Conservation (phyloP, 1,284 basidiomycete species). For the Coriolopsis trogii region DNA sequence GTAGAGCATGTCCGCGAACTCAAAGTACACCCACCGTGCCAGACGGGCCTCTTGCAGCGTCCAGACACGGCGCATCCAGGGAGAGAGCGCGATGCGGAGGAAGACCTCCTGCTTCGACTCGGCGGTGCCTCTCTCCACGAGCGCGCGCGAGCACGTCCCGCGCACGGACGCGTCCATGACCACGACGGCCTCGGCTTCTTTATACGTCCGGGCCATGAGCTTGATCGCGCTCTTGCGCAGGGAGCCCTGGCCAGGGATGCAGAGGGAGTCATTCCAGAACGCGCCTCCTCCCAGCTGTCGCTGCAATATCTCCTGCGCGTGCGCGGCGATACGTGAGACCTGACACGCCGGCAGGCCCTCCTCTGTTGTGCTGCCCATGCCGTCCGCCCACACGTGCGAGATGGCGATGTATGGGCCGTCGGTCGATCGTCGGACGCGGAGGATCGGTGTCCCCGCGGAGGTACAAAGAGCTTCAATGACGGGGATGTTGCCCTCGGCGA, state of each 20-base stretch:
- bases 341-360: slow-evolving; percentile 20
- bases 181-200: slow-evolving; percentile 11
- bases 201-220: slow-evolving; percentile 21
- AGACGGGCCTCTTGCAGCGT: slow-evolving; percentile 23
- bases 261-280: slow-evolving; percentile 25
- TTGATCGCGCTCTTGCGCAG: slow-evolving; percentile 16
- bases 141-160: slow-evolving; percentile 1
- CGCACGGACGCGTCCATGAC: slow-evolving; percentile 20
- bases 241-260: slow-evolving; percentile 10
- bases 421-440: slow-evolving; percentile 1
- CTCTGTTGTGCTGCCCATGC: slow-evolving; percentile 24
- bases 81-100: neutral
- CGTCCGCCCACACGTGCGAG: slow-evolving; percentile 27
- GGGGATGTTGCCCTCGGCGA: neutral
- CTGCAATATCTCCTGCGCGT: slow-evolving; percentile 3
- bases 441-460: neutral
- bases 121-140: neutral
- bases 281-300: slow-evolving; percentile 9
- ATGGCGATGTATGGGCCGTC: slow-evolving; percentile 16
- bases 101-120: slow-evolving; percentile 8
- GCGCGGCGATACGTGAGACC: slow-evolving; percentile 11
- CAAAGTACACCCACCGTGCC: slow-evolving; percentile 18
- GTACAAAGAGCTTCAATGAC: neutral
- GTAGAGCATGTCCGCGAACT: slow-evolving; percentile 15
- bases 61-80: slow-evolving; percentile 24